Conservation (phyloP, 257 asterid species). For the Solanum bulbocastanum region DNA sequence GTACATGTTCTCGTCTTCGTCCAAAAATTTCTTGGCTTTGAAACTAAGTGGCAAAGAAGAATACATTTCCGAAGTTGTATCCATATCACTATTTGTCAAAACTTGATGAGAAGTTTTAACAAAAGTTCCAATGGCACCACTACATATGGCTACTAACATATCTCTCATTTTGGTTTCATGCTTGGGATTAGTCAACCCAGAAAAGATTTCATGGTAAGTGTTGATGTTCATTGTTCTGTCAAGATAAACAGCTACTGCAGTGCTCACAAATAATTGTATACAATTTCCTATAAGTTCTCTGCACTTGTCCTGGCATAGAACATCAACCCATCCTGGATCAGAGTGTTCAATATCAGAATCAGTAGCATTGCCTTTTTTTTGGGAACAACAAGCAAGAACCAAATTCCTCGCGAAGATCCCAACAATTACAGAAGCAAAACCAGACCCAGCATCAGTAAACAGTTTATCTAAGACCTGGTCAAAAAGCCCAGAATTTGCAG, state of each 20-base stretch:
- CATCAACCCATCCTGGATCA: slow-evolving; percentile 27
- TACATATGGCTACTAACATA: slow-evolving; percentile 38
- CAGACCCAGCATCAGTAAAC: slow-evolving; percentile 52
- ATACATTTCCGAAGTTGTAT: not conserved
- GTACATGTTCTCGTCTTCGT: slow-evolving; percentile 5
- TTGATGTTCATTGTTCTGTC: slow-evolving; percentile 56
- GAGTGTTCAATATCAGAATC: not conserved
- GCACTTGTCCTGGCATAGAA: slow-evolving; percentile 33
- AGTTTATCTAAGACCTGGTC: slow-evolving; percentile 34
- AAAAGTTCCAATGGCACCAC: slow-evolving; percentile 48
- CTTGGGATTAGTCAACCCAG: slow-evolving; percentile 61
- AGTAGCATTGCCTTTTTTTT: not conserved
- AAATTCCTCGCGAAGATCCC: slow-evolving; percentile 58
- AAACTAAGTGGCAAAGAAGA: not conserved
- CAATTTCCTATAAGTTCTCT: slow-evolving; percentile 43
- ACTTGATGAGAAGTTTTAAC: slow-evolving; percentile 43
- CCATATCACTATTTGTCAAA: not conserved
- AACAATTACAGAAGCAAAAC: slow-evolving; percentile 56
- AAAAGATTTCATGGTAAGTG: slow-evolving; percentile 42
- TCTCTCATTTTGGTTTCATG: slow-evolving; percentile 46
- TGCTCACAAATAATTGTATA: slow-evolving; percentile 41
- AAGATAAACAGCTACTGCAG: slow-evolving; percentile 55
- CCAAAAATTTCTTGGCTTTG: slow-evolving; percentile 2
- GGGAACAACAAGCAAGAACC: slow-evolving; percentile 34
- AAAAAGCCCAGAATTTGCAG: slow-evolving; percentile 8